Conservation (phyloP, 768 basidiomycete genomes). For the Asterophora parasitica region DNA sequence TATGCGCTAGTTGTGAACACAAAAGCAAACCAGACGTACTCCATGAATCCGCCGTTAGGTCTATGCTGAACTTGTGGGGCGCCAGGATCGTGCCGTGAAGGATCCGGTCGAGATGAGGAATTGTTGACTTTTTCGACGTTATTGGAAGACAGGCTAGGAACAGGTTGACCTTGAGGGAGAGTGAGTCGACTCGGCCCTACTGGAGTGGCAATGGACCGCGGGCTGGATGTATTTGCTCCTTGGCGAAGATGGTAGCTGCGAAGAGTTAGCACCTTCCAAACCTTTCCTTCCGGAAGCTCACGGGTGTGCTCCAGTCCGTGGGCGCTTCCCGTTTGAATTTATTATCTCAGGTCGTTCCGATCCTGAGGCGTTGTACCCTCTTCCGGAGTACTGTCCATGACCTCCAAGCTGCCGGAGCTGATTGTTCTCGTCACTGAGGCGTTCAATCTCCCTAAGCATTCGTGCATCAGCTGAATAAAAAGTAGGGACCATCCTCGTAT, state of each 20-base stretch:
- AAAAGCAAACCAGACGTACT: slow-evolving; percentile 23
- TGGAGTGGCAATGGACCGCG: slow-evolving; percentile 51
- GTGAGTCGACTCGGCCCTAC: slow-evolving; percentile 63
- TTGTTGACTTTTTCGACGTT: slow-evolving; percentile 17
- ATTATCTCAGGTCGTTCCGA: slow-evolving; percentile 29
- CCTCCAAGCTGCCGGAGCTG: slow-evolving; percentile 35
- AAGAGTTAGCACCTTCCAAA: slow-evolving; percentile 8
- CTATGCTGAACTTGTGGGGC: slow-evolving; percentile 24
- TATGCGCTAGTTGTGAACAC: slow-evolving; percentile 13
- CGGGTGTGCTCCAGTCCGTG: slow-evolving; percentile 42
- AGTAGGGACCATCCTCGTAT: slow-evolving; percentile 9
- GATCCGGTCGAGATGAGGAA: slow-evolving; percentile 20
- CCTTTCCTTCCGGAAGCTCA: slow-evolving; percentile 22
- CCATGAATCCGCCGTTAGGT: slow-evolving; percentile 29
- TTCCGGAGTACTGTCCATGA: slow-evolving; percentile 16
- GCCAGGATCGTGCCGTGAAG: slow-evolving; percentile 21
- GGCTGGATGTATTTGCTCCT: slow-evolving; percentile 45
- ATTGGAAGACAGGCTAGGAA: slow-evolving; percentile 35
- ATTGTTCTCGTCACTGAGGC: slow-evolving; percentile 45
- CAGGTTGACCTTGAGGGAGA: slow-evolving; percentile 55
- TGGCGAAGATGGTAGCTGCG: slow-evolving; percentile 19
- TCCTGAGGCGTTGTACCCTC: slow-evolving; percentile 13
- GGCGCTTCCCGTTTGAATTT: slow-evolving; percentile 66
- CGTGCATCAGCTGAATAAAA: slow-evolving; percentile 3
- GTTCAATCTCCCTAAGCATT: slow-evolving; percentile 41